Percentiles rank a stretch among this genome's conserved stretches.
Evolutionary conservation across 257 asterid species (phyloP).

Genomic region (Marsdenia floribunda): DNA sequence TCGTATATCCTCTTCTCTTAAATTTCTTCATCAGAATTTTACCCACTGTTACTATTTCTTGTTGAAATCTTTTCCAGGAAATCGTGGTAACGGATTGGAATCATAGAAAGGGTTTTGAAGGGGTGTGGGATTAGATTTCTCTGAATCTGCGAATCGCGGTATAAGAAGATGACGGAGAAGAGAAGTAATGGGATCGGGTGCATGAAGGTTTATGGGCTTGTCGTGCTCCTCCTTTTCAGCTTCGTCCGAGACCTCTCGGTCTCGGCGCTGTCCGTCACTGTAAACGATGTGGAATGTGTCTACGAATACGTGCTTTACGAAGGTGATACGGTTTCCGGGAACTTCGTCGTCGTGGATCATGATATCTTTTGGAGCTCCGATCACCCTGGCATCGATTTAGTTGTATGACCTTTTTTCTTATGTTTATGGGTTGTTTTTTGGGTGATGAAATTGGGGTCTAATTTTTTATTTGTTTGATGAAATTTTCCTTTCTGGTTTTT

Average conservation of each 20-base stretch:
- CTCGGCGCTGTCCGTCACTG: conserved; percentile 51
- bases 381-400: conserved; percentile 72
- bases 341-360: conserved; percentile 73
- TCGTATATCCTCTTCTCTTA: not conserved
- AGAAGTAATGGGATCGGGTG: conserved; percentile 24
- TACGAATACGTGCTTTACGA: conserved; percentile 70
- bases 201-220: conserved; percentile 23
- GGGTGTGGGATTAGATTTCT: not conserved
- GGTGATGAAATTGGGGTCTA: not conserved
- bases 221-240: conserved; percentile 38
- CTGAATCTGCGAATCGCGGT: not conserved
- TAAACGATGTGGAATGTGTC: conserved; percentile 65
- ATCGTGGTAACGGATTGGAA: not conserved
- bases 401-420: conserved; percentile 27
- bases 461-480: not conserved
- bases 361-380: conserved; percentile 72
- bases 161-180: conserved; percentile 25
- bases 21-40: not conserved
- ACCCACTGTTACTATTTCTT: not conserved
- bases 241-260: conserved; percentile 28
- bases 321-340: conserved; percentile 75
- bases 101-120: not conserved
- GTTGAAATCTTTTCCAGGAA: not conserved
- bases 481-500: not conserved
- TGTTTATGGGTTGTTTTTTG: not conserved